phyloP scores from a whole-genome alignment of 139 green algal genomes.

The Ostreobium quekettii region DNA sequence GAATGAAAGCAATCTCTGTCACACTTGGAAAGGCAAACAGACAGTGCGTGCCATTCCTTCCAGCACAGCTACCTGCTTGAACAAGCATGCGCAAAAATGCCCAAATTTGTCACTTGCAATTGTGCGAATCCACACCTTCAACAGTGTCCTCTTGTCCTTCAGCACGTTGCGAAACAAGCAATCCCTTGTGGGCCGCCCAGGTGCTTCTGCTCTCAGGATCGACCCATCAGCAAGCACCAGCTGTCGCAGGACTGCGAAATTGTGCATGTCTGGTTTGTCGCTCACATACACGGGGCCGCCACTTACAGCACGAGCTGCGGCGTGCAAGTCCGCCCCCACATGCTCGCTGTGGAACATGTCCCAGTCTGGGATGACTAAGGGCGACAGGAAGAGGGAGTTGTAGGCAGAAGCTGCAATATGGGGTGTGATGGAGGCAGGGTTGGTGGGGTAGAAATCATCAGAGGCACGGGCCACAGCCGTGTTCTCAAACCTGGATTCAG shows the following conservation, averaged over 20 bases:
- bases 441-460: conserved; percentile 78
- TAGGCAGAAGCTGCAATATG: conserved; percentile 86
- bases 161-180: conserved; percentile 79
- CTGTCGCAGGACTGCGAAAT: conserved; percentile 59
- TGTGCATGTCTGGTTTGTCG: conserved; percentile 74
- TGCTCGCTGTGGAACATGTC: conserved; percentile 69
- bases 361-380: conserved; percentile 65
- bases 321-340: conserved; percentile 40
- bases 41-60: no score
- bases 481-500: no score
- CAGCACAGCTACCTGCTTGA: conserved; percentile 43
- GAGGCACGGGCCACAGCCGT: conserved; percentile 76
- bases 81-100: conserved; percentile 55
- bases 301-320: conserved; percentile 41
- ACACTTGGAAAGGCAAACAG: background rate
- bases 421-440: conserved; percentile 63
- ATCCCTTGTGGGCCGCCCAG: conserved; percentile 81
- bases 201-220: conserved; percentile 54
- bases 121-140: conserved; percentile 71
- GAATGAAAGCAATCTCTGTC: background rate
- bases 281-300: conserved; percentile 74
- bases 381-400: conserved; percentile 72
- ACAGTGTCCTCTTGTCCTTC: conserved; percentile 57
- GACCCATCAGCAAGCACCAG: conserved; percentile 71
- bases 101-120: conserved; percentile 59